phyloP scores from a whole-genome alignment of 805 yeast genomes.

The Yamadazyma nakazawae region DNA sequence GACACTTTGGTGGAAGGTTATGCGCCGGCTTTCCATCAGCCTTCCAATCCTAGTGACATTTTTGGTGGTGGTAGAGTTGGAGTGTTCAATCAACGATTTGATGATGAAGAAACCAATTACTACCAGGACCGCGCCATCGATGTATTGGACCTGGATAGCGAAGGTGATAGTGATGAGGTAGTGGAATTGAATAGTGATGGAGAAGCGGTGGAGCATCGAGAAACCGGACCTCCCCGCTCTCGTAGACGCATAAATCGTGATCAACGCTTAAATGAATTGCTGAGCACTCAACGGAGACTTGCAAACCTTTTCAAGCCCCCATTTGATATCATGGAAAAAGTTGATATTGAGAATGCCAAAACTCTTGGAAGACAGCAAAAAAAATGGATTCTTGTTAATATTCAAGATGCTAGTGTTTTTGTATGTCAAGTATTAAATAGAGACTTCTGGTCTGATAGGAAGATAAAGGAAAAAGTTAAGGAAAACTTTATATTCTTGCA shows the following conservation, averaged over 20 bases:
- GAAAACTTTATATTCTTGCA: constrained; percentile 81
- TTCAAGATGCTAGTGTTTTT: constrained; percentile 83
- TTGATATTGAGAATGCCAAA: constrained; percentile 74
- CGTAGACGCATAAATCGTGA: constrained; percentile 27
- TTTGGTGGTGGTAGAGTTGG: constrained; percentile 49
- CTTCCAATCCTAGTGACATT: constrained; percentile 35
- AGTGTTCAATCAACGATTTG: constrained; percentile 58
- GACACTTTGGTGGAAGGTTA: constrained; percentile 64
- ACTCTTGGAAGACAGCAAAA: constrained; percentile 55
- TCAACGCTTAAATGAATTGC: constrained; percentile 30
- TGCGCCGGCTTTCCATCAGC: constrained; percentile 1
- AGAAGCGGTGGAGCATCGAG: constrained; percentile 19
- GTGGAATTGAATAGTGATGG: constrained; percentile 30
- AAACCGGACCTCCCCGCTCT: constrained; percentile 18
- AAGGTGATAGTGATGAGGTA: constrained; percentile 16
- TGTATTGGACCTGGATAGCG: constrained; percentile 8
- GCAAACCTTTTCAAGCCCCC: constrained; percentile 92
- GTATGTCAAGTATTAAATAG: constrained; percentile 87
- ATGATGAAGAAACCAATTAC: constrained; percentile 35
- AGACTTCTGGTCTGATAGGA: constrained; percentile 81
- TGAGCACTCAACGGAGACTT: constrained; percentile 59
- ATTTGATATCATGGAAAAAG: constrained; percentile 73
- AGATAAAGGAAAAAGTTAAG: constrained; percentile 60
- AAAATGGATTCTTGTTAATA: constrained; percentile 84
- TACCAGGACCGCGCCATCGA: constrained; percentile 7